Evolutionary conservation across 164 flowering plant species (phyloP).

Genomic region (Umbellularia californica): DNA sequence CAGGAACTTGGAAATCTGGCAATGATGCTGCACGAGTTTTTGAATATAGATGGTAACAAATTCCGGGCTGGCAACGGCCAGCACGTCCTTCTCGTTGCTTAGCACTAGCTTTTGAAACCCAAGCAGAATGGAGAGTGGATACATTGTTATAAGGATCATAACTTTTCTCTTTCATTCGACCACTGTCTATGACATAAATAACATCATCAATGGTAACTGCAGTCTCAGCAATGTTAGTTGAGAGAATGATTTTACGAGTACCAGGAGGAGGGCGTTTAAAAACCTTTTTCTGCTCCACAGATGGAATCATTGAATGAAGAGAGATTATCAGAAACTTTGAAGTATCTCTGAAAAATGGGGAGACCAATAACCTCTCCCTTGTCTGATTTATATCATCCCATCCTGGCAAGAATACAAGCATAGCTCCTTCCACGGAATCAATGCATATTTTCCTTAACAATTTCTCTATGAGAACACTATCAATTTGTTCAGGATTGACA

Average conservation of each 20-base stretch:
- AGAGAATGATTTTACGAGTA: conserved; percentile 82
- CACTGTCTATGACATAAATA: conserved; percentile 92
- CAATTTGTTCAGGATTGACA: conserved; percentile 57
- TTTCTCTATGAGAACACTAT: conserved; percentile 65
- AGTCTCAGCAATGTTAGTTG: conserved; percentile 97
- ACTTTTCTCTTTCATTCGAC: conserved; percentile 93
- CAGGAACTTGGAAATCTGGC: conserved; percentile 85
- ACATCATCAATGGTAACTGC: conserved; percentile 94
- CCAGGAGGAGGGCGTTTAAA: conserved; percentile 71
- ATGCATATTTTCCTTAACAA: conserved; percentile 67
- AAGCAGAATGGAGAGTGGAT: conserved; percentile 88
- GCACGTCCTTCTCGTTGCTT: conserved; percentile 97
- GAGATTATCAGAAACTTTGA: conserved; percentile 63
- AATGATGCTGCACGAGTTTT: conserved; percentile 67
- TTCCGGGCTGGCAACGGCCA: conserved; percentile 94
- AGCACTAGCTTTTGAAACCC: conserved; percentile 96
- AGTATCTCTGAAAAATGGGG: conserved; percentile 52
- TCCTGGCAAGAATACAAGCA: conserved; percentile 93
- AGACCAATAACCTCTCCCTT: conserved; percentile 44
- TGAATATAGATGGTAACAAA: conserved; percentile 91
- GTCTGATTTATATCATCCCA: conserved; percentile 91
- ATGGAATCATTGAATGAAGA: conserved; percentile 92
- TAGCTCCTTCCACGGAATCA: conserved; percentile 86
- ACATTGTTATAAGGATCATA: conserved; percentile 95
- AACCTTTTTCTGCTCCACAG: conserved; percentile 84